These are phyloP conservation scores for Ophiocordyceps sinensis DNA, from an alignment of 2,329 filamentous ascomycete species.

Conservation along the genomic window DNA sequence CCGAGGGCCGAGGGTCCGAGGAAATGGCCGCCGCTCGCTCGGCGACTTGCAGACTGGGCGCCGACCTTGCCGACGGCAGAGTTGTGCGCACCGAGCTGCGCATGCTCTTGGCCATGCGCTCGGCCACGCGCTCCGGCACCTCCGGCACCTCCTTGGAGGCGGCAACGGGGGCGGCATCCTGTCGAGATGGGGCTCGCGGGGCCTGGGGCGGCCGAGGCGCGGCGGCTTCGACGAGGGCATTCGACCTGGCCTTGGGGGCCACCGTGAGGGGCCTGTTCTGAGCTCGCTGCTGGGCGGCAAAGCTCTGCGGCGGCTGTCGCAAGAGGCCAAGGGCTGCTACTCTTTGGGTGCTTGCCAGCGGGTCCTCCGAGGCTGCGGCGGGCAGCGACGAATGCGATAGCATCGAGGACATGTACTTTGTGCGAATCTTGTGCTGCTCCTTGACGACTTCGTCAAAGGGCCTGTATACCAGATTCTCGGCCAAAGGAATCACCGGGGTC, in stretches of 20 bases:
- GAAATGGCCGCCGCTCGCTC: conserved; percentile 16
- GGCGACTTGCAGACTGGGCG: conserved; percentile 12
- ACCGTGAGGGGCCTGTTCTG: conserved; percentile 26
- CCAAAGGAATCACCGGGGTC: conserved; percentile 47
- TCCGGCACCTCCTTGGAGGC: conserved; percentile 10
- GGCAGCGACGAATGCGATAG: conserved; percentile 11
- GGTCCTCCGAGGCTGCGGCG: conserved; percentile 16
- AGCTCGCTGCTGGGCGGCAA: conserved; percentile 50
- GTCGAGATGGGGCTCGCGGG: conserved; percentile 12
- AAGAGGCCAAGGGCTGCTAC: conserved; percentile 27
- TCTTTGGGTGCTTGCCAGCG: conserved; percentile 16
- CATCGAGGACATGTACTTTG: conserved; percentile 14
- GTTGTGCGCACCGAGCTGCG: conserved; percentile 13
- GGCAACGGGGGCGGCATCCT: conserved; percentile 12
- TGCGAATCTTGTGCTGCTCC: conserved; percentile 32
- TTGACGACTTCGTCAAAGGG: conserved; percentile 47
- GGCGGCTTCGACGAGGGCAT: conserved; percentile 7
- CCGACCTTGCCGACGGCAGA: conserved; percentile 13
- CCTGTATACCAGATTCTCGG: conserved; percentile 47
- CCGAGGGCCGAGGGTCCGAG: conserved; percentile 8
- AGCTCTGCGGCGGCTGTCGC: conserved; percentile 45
- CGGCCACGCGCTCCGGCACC: conserved; percentile 8
- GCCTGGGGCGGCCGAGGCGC: conserved; percentile 14
- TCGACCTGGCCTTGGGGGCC: conserved; percentile 11
- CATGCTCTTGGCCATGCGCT: conserved; percentile 11